Evolutionary conservation across 352 stramenopile genomes (phyloP).

Genomic region (Globisporangium cystogenes): DNA sequence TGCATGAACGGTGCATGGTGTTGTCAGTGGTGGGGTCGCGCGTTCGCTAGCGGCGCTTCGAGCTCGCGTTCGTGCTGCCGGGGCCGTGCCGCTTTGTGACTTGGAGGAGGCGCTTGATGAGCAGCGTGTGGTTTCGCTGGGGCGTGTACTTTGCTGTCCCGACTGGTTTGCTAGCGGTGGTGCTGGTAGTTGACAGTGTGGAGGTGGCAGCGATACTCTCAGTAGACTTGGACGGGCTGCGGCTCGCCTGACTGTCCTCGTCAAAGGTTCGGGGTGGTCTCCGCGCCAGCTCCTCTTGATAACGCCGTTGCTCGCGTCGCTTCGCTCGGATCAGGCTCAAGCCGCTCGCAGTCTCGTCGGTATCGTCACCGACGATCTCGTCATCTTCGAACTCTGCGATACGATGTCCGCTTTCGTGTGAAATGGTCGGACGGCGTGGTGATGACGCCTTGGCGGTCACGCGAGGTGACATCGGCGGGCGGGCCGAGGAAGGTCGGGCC

Average conservation of each 20-base stretch:
- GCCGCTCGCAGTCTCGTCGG: constrained; percentile 7
- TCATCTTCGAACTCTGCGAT: constrained; percentile 39
- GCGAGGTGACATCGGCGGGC: constrained; percentile 6
- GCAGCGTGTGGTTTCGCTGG: constrained; percentile 38
- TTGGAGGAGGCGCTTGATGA: constrained; percentile 54
- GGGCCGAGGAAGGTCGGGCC: not conserved
- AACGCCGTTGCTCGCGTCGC: not conserved
- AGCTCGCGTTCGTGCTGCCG: no score
- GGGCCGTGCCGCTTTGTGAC: constrained; percentile 17
- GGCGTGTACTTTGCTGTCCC: constrained; percentile 58
- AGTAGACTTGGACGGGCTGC: constrained; percentile 13
- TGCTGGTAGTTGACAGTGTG: constrained; percentile 14
- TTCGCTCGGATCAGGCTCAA: constrained; percentile 9
- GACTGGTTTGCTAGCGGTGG: constrained; percentile 15
- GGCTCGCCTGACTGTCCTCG: constrained; percentile 12
- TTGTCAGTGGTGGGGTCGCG: no score
- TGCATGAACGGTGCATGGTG: no score
- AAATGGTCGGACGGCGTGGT: not conserved
- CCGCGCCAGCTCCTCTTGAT: constrained; percentile 8
- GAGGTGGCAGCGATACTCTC: constrained; percentile 27
- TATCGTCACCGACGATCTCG: constrained; percentile 23
- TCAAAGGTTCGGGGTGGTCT: constrained; percentile 3
- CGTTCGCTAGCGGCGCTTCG: not conserved
- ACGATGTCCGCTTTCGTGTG: constrained; percentile 3
- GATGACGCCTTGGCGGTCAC: constrained; percentile 4